Evolutionary conservation across 768 basidiomycete species (phyloP), one percentile per base, ranked within the genome.

Genomic region (Amanita polypyramis): DNA sequence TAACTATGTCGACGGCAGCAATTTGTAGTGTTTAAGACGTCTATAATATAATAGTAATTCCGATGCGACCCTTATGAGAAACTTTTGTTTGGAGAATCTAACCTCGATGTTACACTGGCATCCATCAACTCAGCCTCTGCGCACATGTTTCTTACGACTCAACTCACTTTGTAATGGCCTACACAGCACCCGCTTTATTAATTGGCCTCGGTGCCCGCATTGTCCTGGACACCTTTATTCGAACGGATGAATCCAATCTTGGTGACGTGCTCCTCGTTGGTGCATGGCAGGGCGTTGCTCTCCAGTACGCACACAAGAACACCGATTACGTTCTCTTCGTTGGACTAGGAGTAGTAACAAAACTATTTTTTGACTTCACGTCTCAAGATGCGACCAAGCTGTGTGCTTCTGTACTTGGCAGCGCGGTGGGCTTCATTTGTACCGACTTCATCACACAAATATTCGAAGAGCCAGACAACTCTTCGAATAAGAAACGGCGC

Each of bases 181-280:
- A 67, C 45, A 77, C 77, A 54, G 77, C 80, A 47, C 76, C 76
- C 52, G 80, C 85, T 48, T 74, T 89, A 52, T 73, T 88, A 54
- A 68, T 85, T 51, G 85, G 85, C 47, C 73, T 88, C 54, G 82
- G 82, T 54, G 79, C 80, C 41, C 84, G 86, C 51, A 76, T 89
- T 47, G 62, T 79, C 45, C 65, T 85, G 54, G 80, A 85, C 65
- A 69, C 72, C 52, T 63, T 78, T 53, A 76, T 70, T 52, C 66
- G 65, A 53, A 68, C 67, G 50, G 65, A 65, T 43, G 72, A 69
- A 43, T 59, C 74, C 21, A 64, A 75, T 54, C 62, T 81, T 35
- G 74, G 74, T 51, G 76, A 84, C 57, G 70, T 72, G 56, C 64
- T 87, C 59, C 76, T 90, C 49, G 64, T 75, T 43, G 86, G 86